Base-by-base conservation (phyloP, 2,329 filamentous ascomycete species). In the Phaeophleospora eucalypticola region DNA sequence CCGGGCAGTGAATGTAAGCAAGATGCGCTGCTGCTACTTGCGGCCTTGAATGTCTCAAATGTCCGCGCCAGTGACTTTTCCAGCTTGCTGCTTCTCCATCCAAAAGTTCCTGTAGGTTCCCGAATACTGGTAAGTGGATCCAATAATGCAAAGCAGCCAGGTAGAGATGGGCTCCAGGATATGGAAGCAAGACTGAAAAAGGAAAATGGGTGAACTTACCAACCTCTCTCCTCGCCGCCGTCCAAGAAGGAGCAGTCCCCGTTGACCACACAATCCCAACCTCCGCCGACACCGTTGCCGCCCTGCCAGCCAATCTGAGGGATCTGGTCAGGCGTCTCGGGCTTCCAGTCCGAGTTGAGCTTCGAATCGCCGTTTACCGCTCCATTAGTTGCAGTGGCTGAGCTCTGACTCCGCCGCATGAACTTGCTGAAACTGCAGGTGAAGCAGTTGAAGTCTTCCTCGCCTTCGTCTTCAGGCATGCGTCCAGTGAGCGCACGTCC, bases 241-340 rank as follows among this genome's bases (percentile, higher is more conserved):
- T 76, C 81, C 56, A 97, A 72, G 68, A 91, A 95, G 49, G 79
- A 83, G 62, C 89, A 95, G 65, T 95, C 88, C 14, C 89, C 89
- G 70, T 95, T 91, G 43, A 80, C 65, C 49, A 81, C 78, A 63
- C 89, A 90, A 34, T 81, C 76, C 91, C 91, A 98, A 20, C 84
- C 85, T 32, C 88, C 89, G 19, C 77, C 74, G 33, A 90, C 78
- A 16, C 84, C 85, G 17, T 70, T 74, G 0, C 78, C 79, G 50
- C 67, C 69, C 54, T 70, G 76, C 84, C 83, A 87, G 4, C 68
- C 62, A 15, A 75, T 53, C 48, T 61, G 61, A 1, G 68, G 75
- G 40, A 72, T 68, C 16, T 62, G 53, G 15, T 69, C 65, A 20
- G 64, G 56, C 32, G 58, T 49, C 33, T 53, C 52, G 4, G 55